A percentile compares a stretch with the other conserved stretches of the same genome.
These are phyloP conservation scores for Zoysia japonica DNA, from an alignment of 176 grass and related monocot species.

Conservation along the genomic window DNA sequence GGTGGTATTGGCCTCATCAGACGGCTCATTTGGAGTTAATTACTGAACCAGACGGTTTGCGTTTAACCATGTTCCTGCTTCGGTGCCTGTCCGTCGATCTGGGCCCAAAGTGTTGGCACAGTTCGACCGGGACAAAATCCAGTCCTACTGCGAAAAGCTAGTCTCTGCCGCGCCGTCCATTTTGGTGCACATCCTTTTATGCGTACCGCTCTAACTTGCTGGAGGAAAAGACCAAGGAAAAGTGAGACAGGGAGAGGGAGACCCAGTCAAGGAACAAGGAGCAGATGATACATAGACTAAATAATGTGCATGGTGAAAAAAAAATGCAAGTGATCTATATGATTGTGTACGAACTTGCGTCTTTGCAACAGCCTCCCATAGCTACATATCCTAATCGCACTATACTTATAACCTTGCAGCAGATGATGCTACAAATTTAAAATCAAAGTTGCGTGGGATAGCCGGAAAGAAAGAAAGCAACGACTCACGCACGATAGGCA, in stretches of 20 bases:
- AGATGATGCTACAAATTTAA: slow-evolving; percentile 13
- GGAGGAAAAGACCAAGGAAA: background rate
- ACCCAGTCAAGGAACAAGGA: background rate
- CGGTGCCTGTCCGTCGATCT: no score
- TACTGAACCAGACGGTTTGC: no score
- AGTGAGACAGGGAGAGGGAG: background rate
- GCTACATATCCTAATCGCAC: background rate
- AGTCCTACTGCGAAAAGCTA: background rate
- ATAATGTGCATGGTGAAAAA: no score
- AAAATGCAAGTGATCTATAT: slow-evolving; percentile 3
- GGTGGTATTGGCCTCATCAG: background rate
- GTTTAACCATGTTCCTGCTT: no score
- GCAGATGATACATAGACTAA: no score
- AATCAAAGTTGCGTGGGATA: background rate
- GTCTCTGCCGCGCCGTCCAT: background rate
- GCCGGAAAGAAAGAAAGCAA: slow-evolving; percentile 10
- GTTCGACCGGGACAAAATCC: background rate
- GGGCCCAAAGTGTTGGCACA: background rate
- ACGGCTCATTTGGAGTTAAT: background rate
- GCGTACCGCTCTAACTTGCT: background rate
- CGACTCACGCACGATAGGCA: slow-evolving; percentile 1
- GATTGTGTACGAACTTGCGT: slow-evolving; percentile 3
- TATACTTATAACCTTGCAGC: background rate
- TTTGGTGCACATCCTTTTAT: background rate
- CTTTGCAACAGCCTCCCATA: no score